Percentiles rank a stretch among this genome's conserved stretches.
These are phyloP conservation scores for Andrographis paniculata DNA, from an alignment of 305 asterid species.

Conservation along the genomic window DNA sequence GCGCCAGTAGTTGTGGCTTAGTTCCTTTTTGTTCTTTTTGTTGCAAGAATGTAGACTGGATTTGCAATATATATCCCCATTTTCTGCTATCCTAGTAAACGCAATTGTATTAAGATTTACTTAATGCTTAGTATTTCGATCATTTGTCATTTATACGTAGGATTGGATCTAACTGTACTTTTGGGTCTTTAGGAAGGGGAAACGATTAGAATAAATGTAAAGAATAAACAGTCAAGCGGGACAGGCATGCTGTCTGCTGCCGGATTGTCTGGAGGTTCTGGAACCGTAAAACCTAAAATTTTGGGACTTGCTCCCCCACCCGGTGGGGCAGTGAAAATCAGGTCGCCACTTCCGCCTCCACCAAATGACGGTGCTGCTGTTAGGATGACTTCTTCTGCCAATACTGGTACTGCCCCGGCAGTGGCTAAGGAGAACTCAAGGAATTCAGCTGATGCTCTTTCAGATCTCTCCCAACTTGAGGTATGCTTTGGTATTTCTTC, in stretches of 20 bases:
- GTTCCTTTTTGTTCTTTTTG: background rate
- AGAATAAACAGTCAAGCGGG: constrained; percentile 71
- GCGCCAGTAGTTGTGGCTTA: background rate
- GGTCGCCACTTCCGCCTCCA: constrained; percentile 88
- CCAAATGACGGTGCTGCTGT: constrained; percentile 62
- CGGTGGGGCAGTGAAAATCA: constrained; percentile 45
- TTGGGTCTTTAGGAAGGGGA: constrained; percentile 72
- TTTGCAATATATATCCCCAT: no score
- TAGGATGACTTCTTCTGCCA: constrained; percentile 38
- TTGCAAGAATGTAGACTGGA: no score
- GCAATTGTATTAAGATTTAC: no score
- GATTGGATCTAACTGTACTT: constrained; percentile 13
- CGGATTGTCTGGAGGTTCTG: constrained; percentile 39
- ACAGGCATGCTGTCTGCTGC: constrained; percentile 86
- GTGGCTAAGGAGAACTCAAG: constrained; percentile 38
- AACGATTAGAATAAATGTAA: constrained; percentile 77
- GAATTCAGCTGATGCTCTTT: constrained; percentile 39
- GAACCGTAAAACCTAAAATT: constrained; percentile 47
- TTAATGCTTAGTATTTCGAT: background rate
- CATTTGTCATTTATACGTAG: constrained; percentile 3
- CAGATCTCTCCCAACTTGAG: constrained; percentile 78
- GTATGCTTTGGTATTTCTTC: constrained; percentile 19
- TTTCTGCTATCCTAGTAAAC: no score
- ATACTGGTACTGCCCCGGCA: constrained; percentile 20
- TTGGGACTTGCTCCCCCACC: constrained; percentile 82